A percentile compares a stretch with the other conserved stretches of the same genome.
phyloP scores from a whole-genome alignment of 331 rosid genomes.

The Arachis monticola region DNA sequence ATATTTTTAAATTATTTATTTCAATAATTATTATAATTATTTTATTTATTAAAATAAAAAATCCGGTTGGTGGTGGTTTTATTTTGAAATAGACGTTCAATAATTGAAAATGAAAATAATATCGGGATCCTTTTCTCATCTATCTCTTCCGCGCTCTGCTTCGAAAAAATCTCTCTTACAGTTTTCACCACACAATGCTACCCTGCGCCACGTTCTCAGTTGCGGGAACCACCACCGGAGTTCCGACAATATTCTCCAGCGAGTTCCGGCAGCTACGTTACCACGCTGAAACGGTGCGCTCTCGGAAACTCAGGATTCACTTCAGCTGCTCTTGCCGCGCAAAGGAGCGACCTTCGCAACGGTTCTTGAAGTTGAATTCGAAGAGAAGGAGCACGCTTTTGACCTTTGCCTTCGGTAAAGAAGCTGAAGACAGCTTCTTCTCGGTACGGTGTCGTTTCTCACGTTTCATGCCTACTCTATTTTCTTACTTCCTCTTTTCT shows the following conservation, averaged over 20 bases:
- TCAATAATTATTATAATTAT: too few species aligned
- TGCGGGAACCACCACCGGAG: slow-evolving; percentile 49
- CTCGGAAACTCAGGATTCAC: slow-evolving; percentile 42
- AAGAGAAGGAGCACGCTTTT: slow-evolving; percentile 41
- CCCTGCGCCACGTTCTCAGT: slow-evolving; percentile 53
- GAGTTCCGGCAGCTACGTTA: slow-evolving; percentile 45
- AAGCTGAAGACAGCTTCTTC: slow-evolving; percentile 63
- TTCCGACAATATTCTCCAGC: slow-evolving; percentile 31
- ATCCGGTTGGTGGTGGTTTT: too few species aligned
- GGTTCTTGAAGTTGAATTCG: slow-evolving; percentile 33
- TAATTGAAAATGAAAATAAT: neutral
- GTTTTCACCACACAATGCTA: slow-evolving; percentile 44
- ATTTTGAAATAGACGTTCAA: too few species aligned
- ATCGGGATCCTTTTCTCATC: slow-evolving; percentile 9
- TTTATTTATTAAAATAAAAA: too few species aligned
- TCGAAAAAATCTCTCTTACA: slow-evolving; percentile 40
- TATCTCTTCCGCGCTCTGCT: slow-evolving; percentile 19
- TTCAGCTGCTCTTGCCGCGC: slow-evolving; percentile 19
- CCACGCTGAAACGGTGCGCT: slow-evolving; percentile 31
- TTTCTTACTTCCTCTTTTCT: neutral
- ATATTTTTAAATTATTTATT: too few species aligned
- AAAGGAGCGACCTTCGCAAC: slow-evolving; percentile 38
- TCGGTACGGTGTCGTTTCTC: slow-evolving; percentile 50
- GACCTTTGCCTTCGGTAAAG: slow-evolving; percentile 64
- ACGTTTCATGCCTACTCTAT: slow-evolving; percentile 11